Conservation (phyloP, 371 early-diverging fungal species). For the Umbelopsis sp. region DNA sequence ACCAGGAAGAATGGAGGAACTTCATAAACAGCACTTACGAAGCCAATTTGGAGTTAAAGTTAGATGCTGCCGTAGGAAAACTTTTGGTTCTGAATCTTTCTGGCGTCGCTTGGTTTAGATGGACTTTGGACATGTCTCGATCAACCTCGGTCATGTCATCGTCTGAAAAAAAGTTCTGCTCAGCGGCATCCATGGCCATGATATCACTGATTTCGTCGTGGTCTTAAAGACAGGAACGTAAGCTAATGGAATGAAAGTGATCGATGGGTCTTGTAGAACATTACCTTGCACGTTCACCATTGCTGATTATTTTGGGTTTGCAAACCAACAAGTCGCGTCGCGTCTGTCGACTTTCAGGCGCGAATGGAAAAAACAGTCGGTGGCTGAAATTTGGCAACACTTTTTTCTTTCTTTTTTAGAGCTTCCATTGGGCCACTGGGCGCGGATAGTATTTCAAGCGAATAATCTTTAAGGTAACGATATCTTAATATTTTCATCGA, state of each 20-base stretch:
- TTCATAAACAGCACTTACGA: neutral
- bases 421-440: too few relatives aligned
- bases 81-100: neutral
- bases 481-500: too few relatives aligned
- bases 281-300: too few relatives aligned
- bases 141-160: constrained; percentile 13
- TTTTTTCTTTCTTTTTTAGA: neutral
- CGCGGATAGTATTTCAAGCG: too few relatives aligned
- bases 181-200: constrained; percentile 1
- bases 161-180: constrained; percentile 1
- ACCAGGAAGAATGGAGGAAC: neutral
- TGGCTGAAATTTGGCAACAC: too few relatives aligned
- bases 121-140: constrained; percentile 13
- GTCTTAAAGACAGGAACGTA: neutral
- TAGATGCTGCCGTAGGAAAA: neutral
- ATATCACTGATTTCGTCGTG: neutral
- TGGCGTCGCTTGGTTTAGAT: constrained; percentile 2
- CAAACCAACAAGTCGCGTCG: too few relatives aligned
- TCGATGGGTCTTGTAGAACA: too few relatives aligned
- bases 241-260: too few relatives aligned
- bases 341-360: too few relatives aligned
- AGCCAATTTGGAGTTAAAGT: neutral
- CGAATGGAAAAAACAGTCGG: too few relatives aligned
- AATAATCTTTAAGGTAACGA: too few relatives aligned
- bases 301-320: too few relatives aligned